Evolutionary conservation across 495 filamentous ascomycete genomes (phyloP).

Genomic region (Tuber indicum): DNA sequence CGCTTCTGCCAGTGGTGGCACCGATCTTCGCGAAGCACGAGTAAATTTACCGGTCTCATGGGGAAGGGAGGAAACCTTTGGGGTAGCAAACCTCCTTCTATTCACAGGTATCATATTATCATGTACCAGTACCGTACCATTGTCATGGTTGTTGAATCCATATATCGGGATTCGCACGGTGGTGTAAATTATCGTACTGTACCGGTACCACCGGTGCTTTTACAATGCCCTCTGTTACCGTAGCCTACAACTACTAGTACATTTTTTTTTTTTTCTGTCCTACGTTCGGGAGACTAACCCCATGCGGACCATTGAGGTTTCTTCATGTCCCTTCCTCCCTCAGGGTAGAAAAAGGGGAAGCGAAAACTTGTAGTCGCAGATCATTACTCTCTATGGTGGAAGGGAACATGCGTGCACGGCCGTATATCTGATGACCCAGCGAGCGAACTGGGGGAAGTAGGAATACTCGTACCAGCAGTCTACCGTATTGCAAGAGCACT

Average conservation of each 20-base stretch:
- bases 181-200: too few relatives aligned
- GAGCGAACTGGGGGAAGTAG: neutral
- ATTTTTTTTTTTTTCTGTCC: neutral
- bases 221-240: neutral
- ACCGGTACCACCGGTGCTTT: neutral
- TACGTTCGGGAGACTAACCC: neutral
- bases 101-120: too few relatives aligned
- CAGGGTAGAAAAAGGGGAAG: neutral
- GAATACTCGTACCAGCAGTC: neutral
- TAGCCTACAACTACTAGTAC: too few relatives aligned
- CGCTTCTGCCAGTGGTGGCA: neutral
- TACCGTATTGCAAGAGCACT: neutral
- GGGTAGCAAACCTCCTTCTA: too few relatives aligned
- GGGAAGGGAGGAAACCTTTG: too few relatives aligned
- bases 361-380: neutral
- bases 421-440: neutral
- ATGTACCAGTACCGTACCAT: too few relatives aligned
- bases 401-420: neutral
- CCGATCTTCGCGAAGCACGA: neutral
- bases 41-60: neutral
- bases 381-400: neutral
- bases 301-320: neutral
- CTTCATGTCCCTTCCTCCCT: neutral
- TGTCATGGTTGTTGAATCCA: neutral
- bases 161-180: neutral